These are phyloP conservation scores for Trypanosoma scelopori DNA, from an alignment of 208 protist species.

Conservation along the genomic window DNA sequence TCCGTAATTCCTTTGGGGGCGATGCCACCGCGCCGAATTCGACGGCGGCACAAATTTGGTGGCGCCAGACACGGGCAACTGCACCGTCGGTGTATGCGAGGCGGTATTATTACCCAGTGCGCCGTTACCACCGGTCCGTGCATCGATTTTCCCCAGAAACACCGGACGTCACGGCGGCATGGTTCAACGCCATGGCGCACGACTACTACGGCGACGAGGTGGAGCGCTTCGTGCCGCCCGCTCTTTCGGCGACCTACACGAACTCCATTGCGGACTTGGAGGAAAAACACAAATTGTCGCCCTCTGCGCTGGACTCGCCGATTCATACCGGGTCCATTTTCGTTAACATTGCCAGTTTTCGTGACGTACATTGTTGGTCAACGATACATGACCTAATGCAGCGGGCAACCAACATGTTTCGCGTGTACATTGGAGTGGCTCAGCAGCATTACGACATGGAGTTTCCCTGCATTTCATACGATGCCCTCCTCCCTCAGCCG, in stretches of 20 bases:
- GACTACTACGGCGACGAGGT: constrained; percentile 28
- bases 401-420: constrained; percentile 61
- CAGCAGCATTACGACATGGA: constrained; percentile 62
- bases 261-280: neutral
- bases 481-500: constrained; percentile 23
- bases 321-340: constrained; percentile 71
- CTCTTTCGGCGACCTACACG: neutral
- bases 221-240: constrained; percentile 11
- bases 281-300: neutral
- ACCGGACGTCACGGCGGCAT: constrained; percentile 33
- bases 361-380: constrained; percentile 78
- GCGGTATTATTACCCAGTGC: constrained; percentile 45
- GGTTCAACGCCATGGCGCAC: constrained; percentile 45
- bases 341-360: constrained; percentile 87
- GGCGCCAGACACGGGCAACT: neutral
- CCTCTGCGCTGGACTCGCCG: neutral
- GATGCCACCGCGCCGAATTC: neutral
- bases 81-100: constrained; percentile 15
- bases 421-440: constrained; percentile 83
- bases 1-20: neutral
- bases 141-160: constrained; percentile 35
- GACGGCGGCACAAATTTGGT: neutral
- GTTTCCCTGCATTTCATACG: constrained; percentile 40
- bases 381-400: constrained; percentile 75
- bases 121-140: constrained; percentile 35